phyloP scores from a whole-genome alignment of 345 rosid species.

The Bretschneidera sinensis region DNA sequence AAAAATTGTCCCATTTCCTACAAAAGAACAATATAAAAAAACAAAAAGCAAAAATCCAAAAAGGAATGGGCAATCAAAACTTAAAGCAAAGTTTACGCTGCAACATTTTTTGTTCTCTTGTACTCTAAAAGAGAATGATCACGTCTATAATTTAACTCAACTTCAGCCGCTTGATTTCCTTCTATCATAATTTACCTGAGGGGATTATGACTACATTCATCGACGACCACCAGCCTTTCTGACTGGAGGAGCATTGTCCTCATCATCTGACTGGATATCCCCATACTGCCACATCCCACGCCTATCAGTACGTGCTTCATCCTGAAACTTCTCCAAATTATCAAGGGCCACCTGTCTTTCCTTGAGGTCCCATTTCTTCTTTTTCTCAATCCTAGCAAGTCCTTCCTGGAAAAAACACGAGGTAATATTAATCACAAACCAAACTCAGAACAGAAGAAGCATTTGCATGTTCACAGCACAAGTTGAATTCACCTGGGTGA shows the following conservation, averaged over 20 bases:
- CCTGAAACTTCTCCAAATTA: constrained; percentile 72
- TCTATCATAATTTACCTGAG: background rate
- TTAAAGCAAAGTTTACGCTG: background rate
- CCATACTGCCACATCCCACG: constrained; percentile 90
- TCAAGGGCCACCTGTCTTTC: constrained; percentile 62
- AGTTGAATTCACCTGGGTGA: no score
- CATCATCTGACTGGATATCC: constrained; percentile 89
- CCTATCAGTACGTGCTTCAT: constrained; percentile 66
- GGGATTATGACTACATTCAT: constrained; percentile 19
- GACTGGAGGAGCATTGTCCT: constrained; percentile 56
- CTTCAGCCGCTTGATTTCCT: background rate
- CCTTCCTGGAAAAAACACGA: constrained; percentile 62
- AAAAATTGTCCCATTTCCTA: background rate
- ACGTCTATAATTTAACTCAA: constrained; percentile 11
- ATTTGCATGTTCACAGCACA: no score
- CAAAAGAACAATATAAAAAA: background rate
- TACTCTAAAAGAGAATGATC: background rate
- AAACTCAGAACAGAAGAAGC: background rate
- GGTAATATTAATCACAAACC: constrained; percentile 5
- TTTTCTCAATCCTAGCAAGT: constrained; percentile 84
- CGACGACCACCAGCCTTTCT: constrained; percentile 71
- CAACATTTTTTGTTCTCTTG: background rate
- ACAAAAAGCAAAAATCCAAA: background rate
- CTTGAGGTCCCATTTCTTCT: constrained; percentile 72
- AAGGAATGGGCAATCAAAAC: background rate